A percentile compares a stretch with the other conserved stretches of the same genome.
phyloP scores from a whole-genome alignment of 106 monocot species.

The Acorus calamus region DNA sequence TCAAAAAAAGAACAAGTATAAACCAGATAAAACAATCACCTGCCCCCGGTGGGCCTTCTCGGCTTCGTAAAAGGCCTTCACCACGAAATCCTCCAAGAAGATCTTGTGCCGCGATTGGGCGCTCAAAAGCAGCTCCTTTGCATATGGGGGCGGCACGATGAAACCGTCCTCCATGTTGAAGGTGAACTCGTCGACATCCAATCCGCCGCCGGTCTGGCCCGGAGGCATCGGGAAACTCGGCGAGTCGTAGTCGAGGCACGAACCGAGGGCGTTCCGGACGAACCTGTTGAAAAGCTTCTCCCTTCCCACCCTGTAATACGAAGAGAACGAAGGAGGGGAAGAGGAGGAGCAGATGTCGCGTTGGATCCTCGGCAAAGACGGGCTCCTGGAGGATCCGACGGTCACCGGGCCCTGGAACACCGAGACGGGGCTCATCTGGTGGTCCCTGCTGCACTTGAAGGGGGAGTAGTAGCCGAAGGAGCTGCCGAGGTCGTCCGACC shows the following conservation, averaged over 20 bases:
- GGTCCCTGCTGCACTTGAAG: slow-evolving; percentile 54
- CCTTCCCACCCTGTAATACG: slow-evolving; percentile 29
- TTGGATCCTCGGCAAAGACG: slow-evolving; percentile 22
- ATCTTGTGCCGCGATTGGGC: slow-evolving; percentile 77
- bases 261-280: slow-evolving; percentile 69
- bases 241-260: slow-evolving; percentile 67
- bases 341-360: slow-evolving; percentile 3
- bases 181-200: slow-evolving; percentile 23
- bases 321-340: neutral
- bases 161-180: slow-evolving; percentile 32
- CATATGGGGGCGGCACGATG: slow-evolving; percentile 23
- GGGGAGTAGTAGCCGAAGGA: slow-evolving; percentile 46
- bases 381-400: slow-evolving; percentile 29
- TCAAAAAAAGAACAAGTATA: neutral
- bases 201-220: neutral
- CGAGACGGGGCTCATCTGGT: slow-evolving; percentile 50
- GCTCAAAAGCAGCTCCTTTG: slow-evolving; percentile 38
- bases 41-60: slow-evolving; percentile 88
- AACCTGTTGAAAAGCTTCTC: slow-evolving; percentile 52
- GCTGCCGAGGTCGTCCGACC: slow-evolving; percentile 42
- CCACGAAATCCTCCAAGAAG: slow-evolving; percentile 64
- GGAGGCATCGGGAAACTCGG: slow-evolving; percentile 21
- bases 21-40: slow-evolving; percentile 24
- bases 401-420: slow-evolving; percentile 68
- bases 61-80: slow-evolving; percentile 83